A percentile compares a stretch with the other conserved stretches of the same genome.
Conservation (phyloP, 805 yeast species). For the Metschnikowia rubicola region DNA sequence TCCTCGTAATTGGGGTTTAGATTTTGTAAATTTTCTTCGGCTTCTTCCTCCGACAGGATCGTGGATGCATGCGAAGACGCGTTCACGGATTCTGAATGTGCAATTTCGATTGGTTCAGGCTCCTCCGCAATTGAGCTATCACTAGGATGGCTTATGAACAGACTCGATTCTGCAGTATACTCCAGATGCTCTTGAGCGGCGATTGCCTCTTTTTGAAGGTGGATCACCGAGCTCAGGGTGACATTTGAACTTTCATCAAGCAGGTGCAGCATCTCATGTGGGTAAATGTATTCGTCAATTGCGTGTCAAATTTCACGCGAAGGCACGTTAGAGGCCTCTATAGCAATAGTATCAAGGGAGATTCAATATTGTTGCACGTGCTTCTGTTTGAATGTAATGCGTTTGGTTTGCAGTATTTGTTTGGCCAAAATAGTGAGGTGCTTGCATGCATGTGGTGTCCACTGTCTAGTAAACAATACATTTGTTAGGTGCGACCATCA, state of each 20-base stretch:
- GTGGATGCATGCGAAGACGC: slow-evolving; percentile 1
- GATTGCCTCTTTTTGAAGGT: not conserved
- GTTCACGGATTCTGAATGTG: not conserved
- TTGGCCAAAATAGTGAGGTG: too few relatives aligned
- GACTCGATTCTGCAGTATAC: slow-evolving; percentile 16
- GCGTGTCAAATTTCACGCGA: too few relatives aligned
- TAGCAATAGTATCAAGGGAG: too few relatives aligned
- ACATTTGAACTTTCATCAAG: not conserved
- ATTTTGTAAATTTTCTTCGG: not conserved
- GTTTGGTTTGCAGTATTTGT: too few relatives aligned
- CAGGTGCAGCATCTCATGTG: slow-evolving; percentile 3
- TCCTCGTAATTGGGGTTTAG: not conserved
- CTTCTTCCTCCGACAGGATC: not conserved
- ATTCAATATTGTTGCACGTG: too few relatives aligned
- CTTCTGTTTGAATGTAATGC: too few relatives aligned
- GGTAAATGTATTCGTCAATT: too few relatives aligned
- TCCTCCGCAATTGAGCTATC: not conserved
- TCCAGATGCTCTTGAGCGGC: not conserved
- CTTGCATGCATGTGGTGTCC: too few relatives aligned
- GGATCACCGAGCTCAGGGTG: not conserved
- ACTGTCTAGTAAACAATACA: too few relatives aligned
- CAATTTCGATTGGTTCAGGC: not conserved
- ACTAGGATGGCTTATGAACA: slow-evolving; percentile 17
- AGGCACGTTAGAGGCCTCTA: too few relatives aligned
- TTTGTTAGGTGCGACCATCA: too few relatives aligned